These are phyloP conservation scores for Colletotrichum chlorophyti DNA, from an alignment of 2,329 filamentous ascomycete species.

Conservation along the genomic window DNA sequence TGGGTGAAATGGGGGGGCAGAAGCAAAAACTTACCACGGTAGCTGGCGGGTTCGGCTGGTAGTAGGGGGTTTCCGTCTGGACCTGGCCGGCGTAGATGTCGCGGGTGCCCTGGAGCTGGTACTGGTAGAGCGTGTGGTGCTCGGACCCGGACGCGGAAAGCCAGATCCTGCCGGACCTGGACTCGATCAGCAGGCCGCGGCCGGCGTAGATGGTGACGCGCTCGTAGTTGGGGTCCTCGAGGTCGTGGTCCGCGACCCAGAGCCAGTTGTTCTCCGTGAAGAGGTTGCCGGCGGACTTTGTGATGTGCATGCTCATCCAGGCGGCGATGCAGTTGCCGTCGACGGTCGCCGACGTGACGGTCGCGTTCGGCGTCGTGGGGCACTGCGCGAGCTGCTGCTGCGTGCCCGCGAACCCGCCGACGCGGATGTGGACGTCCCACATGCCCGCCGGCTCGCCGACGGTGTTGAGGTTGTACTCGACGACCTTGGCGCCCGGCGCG, in stretches of 20 bases:
- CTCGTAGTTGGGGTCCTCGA: conserved; percentile 55
- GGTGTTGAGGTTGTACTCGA: conserved; percentile 75
- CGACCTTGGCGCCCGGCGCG: conserved; percentile 71
- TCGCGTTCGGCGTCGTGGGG: conserved; percentile 49
- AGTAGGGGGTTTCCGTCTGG: conserved; percentile 77
- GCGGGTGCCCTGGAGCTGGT: conserved; percentile 66
- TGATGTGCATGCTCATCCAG: conserved; percentile 52
- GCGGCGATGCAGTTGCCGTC: conserved; percentile 46
- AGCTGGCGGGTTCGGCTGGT: conserved; percentile 69
- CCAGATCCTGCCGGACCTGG: conserved; percentile 58
- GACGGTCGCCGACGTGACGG: conserved; percentile 1
- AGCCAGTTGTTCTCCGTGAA: conserved; percentile 54
- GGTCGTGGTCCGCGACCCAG: conserved; percentile 60
- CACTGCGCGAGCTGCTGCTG: conserved; percentile 70
- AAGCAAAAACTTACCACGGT: no score
- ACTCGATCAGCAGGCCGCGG: conserved; percentile 57
- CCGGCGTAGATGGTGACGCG: conserved; percentile 60
- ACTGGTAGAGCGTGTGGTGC: conserved; percentile 73
- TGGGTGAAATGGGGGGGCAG: no score
- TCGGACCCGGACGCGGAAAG: conserved; percentile 70
- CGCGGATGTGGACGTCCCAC: conserved; percentile 81
- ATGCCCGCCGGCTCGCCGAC: conserved; percentile 57
- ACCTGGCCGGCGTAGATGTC: conserved; percentile 70
- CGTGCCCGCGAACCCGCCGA: conserved; percentile 76
- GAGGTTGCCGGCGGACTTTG: conserved; percentile 43